Evolutionary conservation across 2,329 filamentous ascomycete species (phyloP), one percentile per base, ranked within the genome.

Genomic region (Elsinoe arachidis): DNA sequence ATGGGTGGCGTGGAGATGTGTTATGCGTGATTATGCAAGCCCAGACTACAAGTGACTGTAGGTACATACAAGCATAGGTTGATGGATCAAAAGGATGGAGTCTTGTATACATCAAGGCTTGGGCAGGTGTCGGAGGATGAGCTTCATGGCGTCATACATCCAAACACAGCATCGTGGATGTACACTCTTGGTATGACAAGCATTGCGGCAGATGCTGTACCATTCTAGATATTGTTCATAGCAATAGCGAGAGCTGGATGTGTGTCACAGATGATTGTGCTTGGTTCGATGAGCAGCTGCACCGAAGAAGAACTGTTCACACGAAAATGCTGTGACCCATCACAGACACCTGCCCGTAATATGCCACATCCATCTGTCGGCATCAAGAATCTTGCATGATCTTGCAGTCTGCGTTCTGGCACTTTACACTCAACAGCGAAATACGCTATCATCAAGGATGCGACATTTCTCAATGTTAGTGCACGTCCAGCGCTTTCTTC

Each of bases 81-180:
- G 34, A 14, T 11, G 33, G 33, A 34, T n/a, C 19, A 23, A 10
- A 26, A 35, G n/a, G 46, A 34, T 51, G 23, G 5, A 35, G 7
- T 51, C 10, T 30, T 49, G 23, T 26, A 33, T 51, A 19, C 46
- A 33, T 33, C 15, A 34, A n/a, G 26, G 26, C 17, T 14, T 51
- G 46, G 26, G 33, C 14, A 14, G 26, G 33, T 51, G 46, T 34
- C 12, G 19, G n/a, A 38, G 17, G 49, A 23, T 38, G 23, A 38
- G 17, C n/a, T 38, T 55, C 52, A 44, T 55, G 52, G 35, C 52
- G 52, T 55, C 52, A 55, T 55, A 44, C 52, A 55, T 55, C 19
- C 17, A 3, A 17, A 38, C 10, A n/a, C 9, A 38, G 7, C 49
- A 53, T 53, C 33, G 33, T 30, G 19, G 41, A 44, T 23, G 41